A percentile compares a stretch with the other conserved stretches of the same genome.
Evolutionary conservation across 2,329 filamentous ascomycete genomes (phyloP).

Genomic region (Stemphylium lycopersici): DNA sequence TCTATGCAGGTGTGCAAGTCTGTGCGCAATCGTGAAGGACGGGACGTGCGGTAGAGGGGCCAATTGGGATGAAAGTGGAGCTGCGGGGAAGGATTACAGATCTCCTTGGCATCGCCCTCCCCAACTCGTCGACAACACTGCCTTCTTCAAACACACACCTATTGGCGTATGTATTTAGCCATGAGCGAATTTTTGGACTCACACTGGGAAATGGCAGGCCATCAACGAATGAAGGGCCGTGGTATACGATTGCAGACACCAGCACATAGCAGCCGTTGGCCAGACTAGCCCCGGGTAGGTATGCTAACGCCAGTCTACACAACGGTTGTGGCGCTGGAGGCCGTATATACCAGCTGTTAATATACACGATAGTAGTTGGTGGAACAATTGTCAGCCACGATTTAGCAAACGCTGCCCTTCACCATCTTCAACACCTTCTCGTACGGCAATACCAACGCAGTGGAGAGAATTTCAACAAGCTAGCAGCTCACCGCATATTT

Average conservation of each 20-base stretch:
- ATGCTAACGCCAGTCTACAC: too few relatives aligned
- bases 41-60: conserved; percentile 4
- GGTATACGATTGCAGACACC: neutral
- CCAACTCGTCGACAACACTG: conserved; percentile 7
- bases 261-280: neutral
- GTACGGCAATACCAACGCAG: too few relatives aligned
- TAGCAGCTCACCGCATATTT: neutral
- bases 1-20: neutral
- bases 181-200: neutral
- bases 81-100: conserved; percentile 24
- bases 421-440: too few relatives aligned
- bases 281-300: too few relatives aligned
- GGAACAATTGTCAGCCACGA: too few relatives aligned
- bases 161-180: conserved; percentile 13
- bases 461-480: neutral
- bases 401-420: too few relatives aligned
- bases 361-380: too few relatives aligned
- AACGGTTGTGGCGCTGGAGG: too few relatives aligned
- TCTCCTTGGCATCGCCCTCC: conserved; percentile 9
- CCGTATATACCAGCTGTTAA: too few relatives aligned
- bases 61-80: conserved; percentile 7
- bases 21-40: conserved; percentile 4
- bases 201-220: neutral
- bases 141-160: neutral
- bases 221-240: neutral